phyloP scores from a whole-genome alignment of 257 asterid genomes.

The Solanum boliviense region DNA sequence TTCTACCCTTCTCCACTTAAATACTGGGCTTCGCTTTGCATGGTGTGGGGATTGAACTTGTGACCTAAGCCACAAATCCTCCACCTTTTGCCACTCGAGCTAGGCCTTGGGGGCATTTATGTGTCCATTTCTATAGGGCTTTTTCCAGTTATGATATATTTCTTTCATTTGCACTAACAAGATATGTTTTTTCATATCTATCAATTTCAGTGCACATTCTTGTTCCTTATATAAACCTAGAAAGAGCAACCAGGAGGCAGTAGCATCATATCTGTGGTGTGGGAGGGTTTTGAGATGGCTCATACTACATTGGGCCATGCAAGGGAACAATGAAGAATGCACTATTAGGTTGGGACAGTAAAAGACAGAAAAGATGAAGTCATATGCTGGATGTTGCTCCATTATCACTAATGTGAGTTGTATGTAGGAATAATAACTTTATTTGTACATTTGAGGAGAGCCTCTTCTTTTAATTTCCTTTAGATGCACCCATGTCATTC shows the following conservation, averaged over 20 bases:
- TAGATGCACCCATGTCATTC: background rate
- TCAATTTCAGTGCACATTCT: background rate
- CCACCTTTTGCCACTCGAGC: too few species aligned
- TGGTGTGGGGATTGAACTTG: too few species aligned
- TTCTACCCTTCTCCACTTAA: too few species aligned
- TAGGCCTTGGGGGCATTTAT: background rate
- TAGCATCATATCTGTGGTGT: background rate
- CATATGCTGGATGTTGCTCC: background rate
- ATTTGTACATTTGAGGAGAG: background rate
- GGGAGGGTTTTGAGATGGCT: background rate
- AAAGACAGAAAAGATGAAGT: background rate
- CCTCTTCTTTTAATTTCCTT: background rate
- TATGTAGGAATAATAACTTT: background rate
- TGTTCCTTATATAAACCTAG: background rate
- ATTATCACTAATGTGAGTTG: background rate
- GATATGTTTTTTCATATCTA: background rate
- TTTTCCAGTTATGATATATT: background rate
- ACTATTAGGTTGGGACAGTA: background rate
- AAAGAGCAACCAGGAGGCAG: background rate
- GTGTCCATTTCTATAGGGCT: background rate
- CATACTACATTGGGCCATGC: background rate
- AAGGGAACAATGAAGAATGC: background rate
- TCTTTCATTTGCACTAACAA: background rate
- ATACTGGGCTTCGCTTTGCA: too few species aligned
- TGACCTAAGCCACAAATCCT: too few species aligned